Base-by-base conservation (phyloP, 306 rosid species). In the Lathyrus oleraceus region DNA sequence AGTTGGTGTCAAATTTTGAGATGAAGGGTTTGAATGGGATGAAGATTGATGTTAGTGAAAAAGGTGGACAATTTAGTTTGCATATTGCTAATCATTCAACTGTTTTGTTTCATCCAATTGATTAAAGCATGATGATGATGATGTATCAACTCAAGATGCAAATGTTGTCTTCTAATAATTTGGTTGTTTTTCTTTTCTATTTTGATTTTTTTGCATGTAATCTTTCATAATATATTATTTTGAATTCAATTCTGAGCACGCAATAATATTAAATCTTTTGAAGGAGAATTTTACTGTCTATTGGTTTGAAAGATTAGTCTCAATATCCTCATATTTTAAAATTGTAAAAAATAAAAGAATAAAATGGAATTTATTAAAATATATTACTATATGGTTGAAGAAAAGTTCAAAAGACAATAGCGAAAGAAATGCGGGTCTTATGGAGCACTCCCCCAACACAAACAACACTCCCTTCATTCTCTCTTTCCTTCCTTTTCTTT, bases 51-150 rank as follows among this genome's bases (percentile, higher is more conserved):
- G 87, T 81, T 51, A 84, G 73, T 59, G 97, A 89, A 45, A 87
- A 89, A 73, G 95, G 97, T 65, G 96, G 96, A 1, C 95, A 86
- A 45, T 86, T 87, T 63, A 88, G 94, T 62, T 74, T 91, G 80
- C 96, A 91, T 69, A 82, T 91, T 30, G 91, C 93, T 4, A 91
- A 71, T 61, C 94, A 85, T 61, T 91, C 94, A 3, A 84, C 79
- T 4, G 90, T 89, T 6, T 21, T 75, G 59, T 82, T 82, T 27
- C 36, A 78, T 38, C 81, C 78, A 45, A 61, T 82, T 60, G 15
- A 35, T 73, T 57, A 57, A 6, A 57, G 20, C 20, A 7, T 57
- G 3, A 27, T 6, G 12, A 57, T 0, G 11, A 28, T 28, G 0
- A 4, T 35, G 39, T 35, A 8, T 7, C 10, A 35, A 48, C 28